Conservation (phyloP, 2,329 filamentous ascomycete genomes). For the Fusarium chaquense region DNA sequence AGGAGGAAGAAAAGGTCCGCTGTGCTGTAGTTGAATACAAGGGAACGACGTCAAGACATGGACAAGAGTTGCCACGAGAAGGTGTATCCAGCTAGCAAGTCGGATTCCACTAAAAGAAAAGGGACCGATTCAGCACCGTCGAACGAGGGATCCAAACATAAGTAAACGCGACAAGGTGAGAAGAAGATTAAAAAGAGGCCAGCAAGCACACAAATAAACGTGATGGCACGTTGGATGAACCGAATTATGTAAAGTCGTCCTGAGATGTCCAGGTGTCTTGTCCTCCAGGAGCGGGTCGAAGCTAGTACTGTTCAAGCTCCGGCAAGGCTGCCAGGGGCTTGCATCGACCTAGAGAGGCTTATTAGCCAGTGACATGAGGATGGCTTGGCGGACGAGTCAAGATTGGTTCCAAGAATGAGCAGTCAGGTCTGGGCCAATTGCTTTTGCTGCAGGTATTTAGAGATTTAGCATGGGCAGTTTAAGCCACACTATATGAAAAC, state of each 20-base stretch:
- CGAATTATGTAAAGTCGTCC: slow-evolving; percentile 22
- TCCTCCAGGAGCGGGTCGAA: slow-evolving; percentile 40
- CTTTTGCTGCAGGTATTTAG: slow-evolving; percentile 16
- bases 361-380: slow-evolving; percentile 30
- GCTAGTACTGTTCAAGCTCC: slow-evolving; percentile 45
- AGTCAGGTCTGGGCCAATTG: slow-evolving; percentile 28
- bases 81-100: slow-evolving; percentile 17
- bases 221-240: slow-evolving; percentile 26
- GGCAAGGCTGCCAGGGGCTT: slow-evolving; percentile 48
- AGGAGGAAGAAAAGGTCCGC: slow-evolving; percentile 26
- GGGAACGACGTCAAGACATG: slow-evolving; percentile 35
- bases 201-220: slow-evolving; percentile 31
- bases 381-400: slow-evolving; percentile 20
- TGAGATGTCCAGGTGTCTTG: slow-evolving; percentile 47
- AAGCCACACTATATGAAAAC: slow-evolving; percentile 20
- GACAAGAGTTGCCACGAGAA: slow-evolving; percentile 28
- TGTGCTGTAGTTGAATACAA: slow-evolving; percentile 8
- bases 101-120: slow-evolving; percentile 25
- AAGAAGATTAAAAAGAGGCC: slow-evolving; percentile 32
- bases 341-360: slow-evolving; percentile 34
- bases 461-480: slow-evolving; percentile 4
- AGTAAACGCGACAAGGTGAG: slow-evolving; percentile 16
- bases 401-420: slow-evolving; percentile 24
- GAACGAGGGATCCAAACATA: slow-evolving; percentile 28
- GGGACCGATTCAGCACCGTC: slow-evolving; percentile 26